Conservation (phyloP, 2,329 filamentous ascomycete species). For the Metarhizium robertsii region DNA sequence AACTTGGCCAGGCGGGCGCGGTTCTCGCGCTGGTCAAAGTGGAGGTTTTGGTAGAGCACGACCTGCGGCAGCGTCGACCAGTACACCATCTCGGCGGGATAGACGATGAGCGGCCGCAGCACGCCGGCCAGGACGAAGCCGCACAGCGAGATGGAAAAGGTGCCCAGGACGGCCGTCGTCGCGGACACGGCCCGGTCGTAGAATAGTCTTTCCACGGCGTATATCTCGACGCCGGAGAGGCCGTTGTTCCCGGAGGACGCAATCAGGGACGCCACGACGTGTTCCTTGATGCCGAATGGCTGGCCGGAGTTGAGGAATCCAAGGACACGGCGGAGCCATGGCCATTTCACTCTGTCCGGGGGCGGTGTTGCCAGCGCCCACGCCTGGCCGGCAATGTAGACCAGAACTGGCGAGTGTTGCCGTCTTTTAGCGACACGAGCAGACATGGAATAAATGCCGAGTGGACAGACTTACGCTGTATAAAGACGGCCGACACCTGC, state of each 20-base stretch:
- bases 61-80: conserved; percentile 44
- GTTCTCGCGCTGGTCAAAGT: conserved; percentile 40
- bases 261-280: conserved; percentile 43
- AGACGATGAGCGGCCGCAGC: conserved; percentile 44
- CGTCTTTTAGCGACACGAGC: too few relatives aligned
- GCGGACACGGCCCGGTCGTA: conserved; percentile 37
- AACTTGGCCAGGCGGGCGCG: conserved; percentile 42
- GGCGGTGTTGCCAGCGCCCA: too few relatives aligned
- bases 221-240: conserved; percentile 20
- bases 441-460: too few relatives aligned
- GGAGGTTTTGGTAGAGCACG: conserved; percentile 43
- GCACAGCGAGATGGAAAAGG: conserved; percentile 44
- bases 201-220: conserved; percentile 41
- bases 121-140: conserved; percentile 45
- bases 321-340: conserved; percentile 10
- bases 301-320: conserved; percentile 38
- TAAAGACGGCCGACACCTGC: too few relatives aligned
- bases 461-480: too few relatives aligned
- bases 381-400: too few relatives aligned
- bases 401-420: too few relatives aligned
- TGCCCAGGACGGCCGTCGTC: conserved; percentile 35
- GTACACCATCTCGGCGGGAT: conserved; percentile 47
- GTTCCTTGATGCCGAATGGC: conserved; percentile 46
- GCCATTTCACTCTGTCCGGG: too few relatives aligned
- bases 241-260: conserved; percentile 44